Base-by-base conservation (phyloP, 208 protist species). In the Lotmaria passim region DNA sequence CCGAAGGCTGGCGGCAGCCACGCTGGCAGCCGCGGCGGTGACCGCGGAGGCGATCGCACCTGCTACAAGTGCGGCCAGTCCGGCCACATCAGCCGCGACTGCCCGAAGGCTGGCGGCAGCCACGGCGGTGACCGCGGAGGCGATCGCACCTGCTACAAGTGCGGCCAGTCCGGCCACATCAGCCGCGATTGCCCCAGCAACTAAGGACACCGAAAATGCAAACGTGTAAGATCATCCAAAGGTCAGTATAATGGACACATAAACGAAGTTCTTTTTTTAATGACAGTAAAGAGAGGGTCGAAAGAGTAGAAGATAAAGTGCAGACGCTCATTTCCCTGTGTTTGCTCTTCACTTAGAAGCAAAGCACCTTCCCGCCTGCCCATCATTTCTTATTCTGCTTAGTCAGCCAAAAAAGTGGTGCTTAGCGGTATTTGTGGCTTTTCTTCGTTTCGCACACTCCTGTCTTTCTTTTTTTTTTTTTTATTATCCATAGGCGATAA, bases 11-110 rank as follows among this genome's bases (percentile, higher is more conserved):
- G 62, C 50, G 67, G 73, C 55, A 74, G 69, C 68, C 60, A 68
- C 51, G 64, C 64, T 47, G 52, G 55, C 59, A 62, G 38, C 39
- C 79, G 76, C 75, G 74, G 58, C 38, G 69, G 74, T 65, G 57
- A 58, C 57, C 50, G 77, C 43, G 81, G 80, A 61, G 83, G 85
- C 31, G 90, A 86, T 53, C 75, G 81, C 72, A 78, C 80, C 15
- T 96, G 92, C 89, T 85, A 75, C 65, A 85, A 91, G 77, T 96
- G 92, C 70, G 92, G 92, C 58, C 72, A 93, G 79, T 48, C 81
- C 17, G 92, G 86, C 63, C 92, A 91, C 84, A 82, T 90, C n/a
- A 87, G 79, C 74, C 82, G 92, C 36, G 87, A 90, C 30, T 97
- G 93, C 75, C 87, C 91, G 47, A 85, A 86, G 43, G 68, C 62